Percentiles rank a stretch among this genome's conserved stretches.
phyloP scores from a whole-genome alignment of 2,329 filamentous ascomycete species.

The Paracamarosporium sp. region DNA sequence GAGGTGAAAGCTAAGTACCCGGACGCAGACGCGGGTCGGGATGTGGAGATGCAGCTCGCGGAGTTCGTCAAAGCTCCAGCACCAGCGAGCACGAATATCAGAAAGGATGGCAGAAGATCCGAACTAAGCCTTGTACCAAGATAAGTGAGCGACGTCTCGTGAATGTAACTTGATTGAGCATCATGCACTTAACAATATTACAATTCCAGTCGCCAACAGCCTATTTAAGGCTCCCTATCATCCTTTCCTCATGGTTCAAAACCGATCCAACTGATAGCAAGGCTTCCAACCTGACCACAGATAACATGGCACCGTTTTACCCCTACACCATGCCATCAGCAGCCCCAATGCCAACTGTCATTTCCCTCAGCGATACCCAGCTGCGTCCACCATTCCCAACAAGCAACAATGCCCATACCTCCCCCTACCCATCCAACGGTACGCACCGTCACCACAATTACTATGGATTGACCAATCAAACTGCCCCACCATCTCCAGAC shows the following conservation, averaged over 20 bases:
- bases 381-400: neutral
- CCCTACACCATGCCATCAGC: neutral
- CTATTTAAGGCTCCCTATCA: too few species aligned
- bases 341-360: neutral
- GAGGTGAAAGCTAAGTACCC: neutral
- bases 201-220: neutral
- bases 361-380: neutral
- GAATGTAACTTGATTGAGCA: neutral
- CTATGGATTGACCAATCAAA: neutral
- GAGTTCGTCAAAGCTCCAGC: neutral
- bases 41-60: slow-evolving; percentile 9
- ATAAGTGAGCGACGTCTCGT: too few species aligned
- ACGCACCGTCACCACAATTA: neutral
- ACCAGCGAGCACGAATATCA: neutral
- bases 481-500: neutral
- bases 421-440: too few species aligned
- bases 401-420: too few species aligned
- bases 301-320: slow-evolving; percentile 2
- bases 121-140: neutral
- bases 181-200: neutral
- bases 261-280: neutral
- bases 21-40: neutral
- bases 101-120: neutral
- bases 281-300: neutral
- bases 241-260: neutral